Evolutionary conservation across 2,329 filamentous ascomycete species (phyloP).

Genomic region (Aspergillus sclerotialis): DNA sequence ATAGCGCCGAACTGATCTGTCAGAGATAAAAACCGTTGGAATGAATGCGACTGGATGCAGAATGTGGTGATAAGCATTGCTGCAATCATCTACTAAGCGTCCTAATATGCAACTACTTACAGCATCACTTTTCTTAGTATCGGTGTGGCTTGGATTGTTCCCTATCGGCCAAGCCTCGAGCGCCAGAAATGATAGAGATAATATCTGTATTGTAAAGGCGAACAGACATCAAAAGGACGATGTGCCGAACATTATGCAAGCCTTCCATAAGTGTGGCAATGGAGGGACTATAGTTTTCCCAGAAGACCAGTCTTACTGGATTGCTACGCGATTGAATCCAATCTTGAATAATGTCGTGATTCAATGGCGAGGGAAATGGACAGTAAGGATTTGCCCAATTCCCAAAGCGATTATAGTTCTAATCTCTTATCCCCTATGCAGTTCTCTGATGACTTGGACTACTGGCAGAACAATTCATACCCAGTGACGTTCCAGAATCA

Average conservation of each 20-base stretch:
- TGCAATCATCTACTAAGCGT: background rate
- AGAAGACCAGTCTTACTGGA: constrained; percentile 44
- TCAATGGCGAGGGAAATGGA: constrained; percentile 49
- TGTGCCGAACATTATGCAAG: constrained; percentile 34
- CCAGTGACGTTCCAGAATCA: background rate
- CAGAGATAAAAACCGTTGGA: no score
- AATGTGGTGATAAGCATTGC: background rate
- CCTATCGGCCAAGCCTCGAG: constrained; percentile 1
- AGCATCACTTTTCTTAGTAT: background rate
- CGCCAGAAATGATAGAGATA: constrained; percentile 7
- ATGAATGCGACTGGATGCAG: no score
- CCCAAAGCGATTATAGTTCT: no score
- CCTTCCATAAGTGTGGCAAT: constrained; percentile 34
- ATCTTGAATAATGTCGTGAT: constrained; percentile 44
- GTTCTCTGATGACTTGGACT: constrained; percentile 40
- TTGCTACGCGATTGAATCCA: constrained; percentile 44
- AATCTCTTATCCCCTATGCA: constrained; percentile 36
- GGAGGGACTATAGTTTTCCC: constrained; percentile 46
- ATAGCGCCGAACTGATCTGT: no score
- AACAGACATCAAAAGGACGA: constrained; percentile 33
- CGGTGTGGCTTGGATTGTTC: constrained; percentile 3
- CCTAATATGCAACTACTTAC: constrained; percentile 1
- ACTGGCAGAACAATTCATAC: constrained; percentile 20
- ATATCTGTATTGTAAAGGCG: constrained; percentile 35
- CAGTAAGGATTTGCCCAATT: constrained; percentile 32